These are phyloP conservation scores for Aspergillus bridgeri DNA, from an alignment of 495 filamentous ascomycete species.

Conservation along the genomic window DNA sequence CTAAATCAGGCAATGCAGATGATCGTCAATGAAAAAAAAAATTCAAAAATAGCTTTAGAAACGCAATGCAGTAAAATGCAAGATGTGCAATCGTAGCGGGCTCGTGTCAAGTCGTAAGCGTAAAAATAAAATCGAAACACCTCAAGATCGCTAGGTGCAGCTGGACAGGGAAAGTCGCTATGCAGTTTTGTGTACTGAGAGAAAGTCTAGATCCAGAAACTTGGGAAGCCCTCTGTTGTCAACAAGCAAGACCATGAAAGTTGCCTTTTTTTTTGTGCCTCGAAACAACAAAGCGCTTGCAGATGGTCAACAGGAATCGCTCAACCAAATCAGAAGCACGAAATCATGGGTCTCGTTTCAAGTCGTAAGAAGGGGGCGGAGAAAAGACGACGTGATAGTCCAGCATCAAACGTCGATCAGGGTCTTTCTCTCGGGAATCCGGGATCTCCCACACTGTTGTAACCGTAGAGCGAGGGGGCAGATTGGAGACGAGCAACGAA, in stretches of 20 bases:
- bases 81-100: slow-evolving; percentile 35
- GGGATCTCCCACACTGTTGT: slow-evolving; percentile 17
- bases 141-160: slow-evolving; percentile 18
- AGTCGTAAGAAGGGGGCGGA: slow-evolving; percentile 48
- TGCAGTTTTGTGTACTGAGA: slow-evolving; percentile 12
- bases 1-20: slow-evolving; percentile 20
- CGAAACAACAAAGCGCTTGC: slow-evolving; percentile 24
- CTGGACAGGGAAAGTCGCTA: slow-evolving; percentile 20
- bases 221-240: slow-evolving; percentile 9
- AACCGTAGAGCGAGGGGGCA: slow-evolving; percentile 8
- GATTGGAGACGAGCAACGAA: slow-evolving; percentile 7
- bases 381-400: slow-evolving; percentile 26
- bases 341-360: slow-evolving; percentile 56
- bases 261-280: not conserved
- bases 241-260: slow-evolving; percentile 18
- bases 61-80: slow-evolving; percentile 18
- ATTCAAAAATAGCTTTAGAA: slow-evolving; percentile 10
- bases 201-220: slow-evolving; percentile 21
- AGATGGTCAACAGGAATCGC: slow-evolving; percentile 29
- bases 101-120: slow-evolving; percentile 37
- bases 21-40: slow-evolving; percentile 15
- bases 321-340: slow-evolving; percentile 33
- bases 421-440: slow-evolving; percentile 3
- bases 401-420: slow-evolving; percentile 18
- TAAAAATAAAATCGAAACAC: slow-evolving; percentile 31